These are phyloP conservation scores for Torrubiella hemipterigena DNA, from an alignment of 2,329 filamentous ascomycete species.

Conservation along the genomic window DNA sequence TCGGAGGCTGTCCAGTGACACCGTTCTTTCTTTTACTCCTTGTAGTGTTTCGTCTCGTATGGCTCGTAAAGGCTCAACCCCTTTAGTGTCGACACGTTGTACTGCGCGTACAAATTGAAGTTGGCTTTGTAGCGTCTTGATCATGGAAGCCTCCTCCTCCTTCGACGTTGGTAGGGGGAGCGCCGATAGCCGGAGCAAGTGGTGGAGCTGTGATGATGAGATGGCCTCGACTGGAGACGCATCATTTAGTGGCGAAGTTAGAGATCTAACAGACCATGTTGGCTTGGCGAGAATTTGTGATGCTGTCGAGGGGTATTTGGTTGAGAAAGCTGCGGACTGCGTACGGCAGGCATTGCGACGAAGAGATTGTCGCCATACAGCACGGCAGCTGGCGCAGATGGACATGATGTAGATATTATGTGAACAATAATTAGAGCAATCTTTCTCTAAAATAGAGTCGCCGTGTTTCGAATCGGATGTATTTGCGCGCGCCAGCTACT, in stretches of 20 bases:
- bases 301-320: slow-evolving; percentile 10
- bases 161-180: slow-evolving; percentile 57
- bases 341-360: slow-evolving; percentile 6
- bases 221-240: slow-evolving; percentile 30
- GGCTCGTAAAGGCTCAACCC: slow-evolving; percentile 60
- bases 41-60: slow-evolving; percentile 71
- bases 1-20: slow-evolving; percentile 45
- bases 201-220: slow-evolving; percentile 57
- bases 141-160: slow-evolving; percentile 57
- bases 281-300: slow-evolving; percentile 53
- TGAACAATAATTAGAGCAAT: too few relatives aligned
- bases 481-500: background rate
- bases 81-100: slow-evolving; percentile 63
- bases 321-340: slow-evolving; percentile 6
- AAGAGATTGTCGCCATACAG: slow-evolving; percentile 13
- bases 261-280: slow-evolving; percentile 71
- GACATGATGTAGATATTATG: slow-evolving; percentile 13
- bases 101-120: slow-evolving; percentile 84
- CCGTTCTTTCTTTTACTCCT: slow-evolving; percentile 44
- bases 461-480: background rate
- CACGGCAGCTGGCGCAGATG: slow-evolving; percentile 18
- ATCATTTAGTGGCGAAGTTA: slow-evolving; percentile 40
- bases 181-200: slow-evolving; percentile 81
- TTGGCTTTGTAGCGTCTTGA: slow-evolving; percentile 66
- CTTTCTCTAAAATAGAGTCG: background rate